Percentiles rank a stretch among this genome's conserved stretches.
Conservation (phyloP, 1,139 yeast genomes). For the Pichia sp. region DNA sequence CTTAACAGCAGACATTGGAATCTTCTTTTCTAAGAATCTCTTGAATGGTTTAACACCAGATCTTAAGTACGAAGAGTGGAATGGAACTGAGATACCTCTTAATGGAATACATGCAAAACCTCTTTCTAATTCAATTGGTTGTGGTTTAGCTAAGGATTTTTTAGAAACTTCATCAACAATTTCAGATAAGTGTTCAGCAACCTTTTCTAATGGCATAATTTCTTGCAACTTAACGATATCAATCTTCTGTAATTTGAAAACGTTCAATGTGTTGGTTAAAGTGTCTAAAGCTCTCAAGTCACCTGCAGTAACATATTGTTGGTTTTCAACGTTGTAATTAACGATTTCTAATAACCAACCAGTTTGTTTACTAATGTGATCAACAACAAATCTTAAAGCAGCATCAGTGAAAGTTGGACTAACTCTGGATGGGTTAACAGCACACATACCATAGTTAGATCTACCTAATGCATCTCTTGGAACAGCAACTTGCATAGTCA, state of each 20-base stretch:
- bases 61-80: constrained; percentile 96
- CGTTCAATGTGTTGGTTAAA: constrained; percentile 85
- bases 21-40: constrained; percentile 93
- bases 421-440: constrained; percentile 94
- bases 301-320: constrained; percentile 98
- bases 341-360: constrained; percentile 96
- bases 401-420: constrained; percentile 84
- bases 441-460: constrained; percentile 99
- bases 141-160: constrained; percentile 79
- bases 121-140: constrained; percentile 94
- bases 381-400: constrained; percentile 92
- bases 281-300: constrained; percentile 93
- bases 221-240: constrained; percentile 85
- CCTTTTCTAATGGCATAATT: constrained; percentile 77
- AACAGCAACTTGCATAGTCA: constrained; percentile 99
- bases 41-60: constrained; percentile 99
- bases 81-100: constrained; percentile 97
- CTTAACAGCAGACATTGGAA: constrained; percentile 90
- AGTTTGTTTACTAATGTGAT: constrained; percentile 74
- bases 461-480: constrained; percentile 94
- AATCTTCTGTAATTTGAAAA: constrained; percentile 87
- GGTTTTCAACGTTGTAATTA: constrained; percentile 95
- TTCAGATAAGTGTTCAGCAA: constrained; percentile 78
- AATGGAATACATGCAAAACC: constrained; percentile 98
- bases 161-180: constrained; percentile 81